Evolutionary conservation across 345 rosid species (phyloP).

Genomic region (Brassica napus): DNA sequence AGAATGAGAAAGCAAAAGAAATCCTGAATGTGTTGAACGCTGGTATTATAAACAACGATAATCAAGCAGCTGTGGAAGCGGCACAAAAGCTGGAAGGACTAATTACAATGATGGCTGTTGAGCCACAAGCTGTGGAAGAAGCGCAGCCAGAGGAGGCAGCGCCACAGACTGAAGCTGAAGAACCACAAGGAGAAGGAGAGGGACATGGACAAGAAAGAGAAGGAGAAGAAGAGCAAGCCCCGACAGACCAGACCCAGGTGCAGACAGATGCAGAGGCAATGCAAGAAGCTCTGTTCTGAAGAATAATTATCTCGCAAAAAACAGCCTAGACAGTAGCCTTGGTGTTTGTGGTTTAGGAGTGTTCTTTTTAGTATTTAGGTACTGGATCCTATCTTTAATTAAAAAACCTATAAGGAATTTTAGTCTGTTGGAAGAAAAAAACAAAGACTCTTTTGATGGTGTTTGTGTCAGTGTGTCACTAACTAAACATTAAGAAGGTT

Average conservation of each 20-base stretch:
- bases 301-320: neutral
- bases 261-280: conserved; percentile 34
- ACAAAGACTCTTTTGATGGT: conserved; percentile 15
- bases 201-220: neutral
- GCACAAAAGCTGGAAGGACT: conserved; percentile 67
- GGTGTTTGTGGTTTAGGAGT: conserved; percentile 25
- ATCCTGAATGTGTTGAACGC: conserved; percentile 54
- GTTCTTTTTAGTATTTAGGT: conserved; percentile 13
- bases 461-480: conserved; percentile 6
- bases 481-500: conserved; percentile 9
- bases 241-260: neutral
- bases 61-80: conserved; percentile 48
- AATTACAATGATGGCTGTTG: conserved; percentile 45
- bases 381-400: conserved; percentile 13
- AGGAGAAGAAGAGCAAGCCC: neutral
- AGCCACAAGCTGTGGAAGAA: conserved; percentile 33
- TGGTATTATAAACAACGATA: conserved; percentile 41
- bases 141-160: conserved; percentile 14
- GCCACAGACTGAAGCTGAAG: conserved; percentile 13
- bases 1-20: conserved; percentile 65
- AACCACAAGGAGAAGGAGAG: conserved; percentile 31
- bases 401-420: neutral
- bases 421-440: neutral
- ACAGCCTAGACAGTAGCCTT: conserved; percentile 30
- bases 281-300: conserved; percentile 32